Percentiles rank a stretch among this genome's conserved stretches.
These are phyloP conservation scores for Pichia sp. DNA, from an alignment of 1,139 yeast species.

Conservation along the genomic window DNA sequence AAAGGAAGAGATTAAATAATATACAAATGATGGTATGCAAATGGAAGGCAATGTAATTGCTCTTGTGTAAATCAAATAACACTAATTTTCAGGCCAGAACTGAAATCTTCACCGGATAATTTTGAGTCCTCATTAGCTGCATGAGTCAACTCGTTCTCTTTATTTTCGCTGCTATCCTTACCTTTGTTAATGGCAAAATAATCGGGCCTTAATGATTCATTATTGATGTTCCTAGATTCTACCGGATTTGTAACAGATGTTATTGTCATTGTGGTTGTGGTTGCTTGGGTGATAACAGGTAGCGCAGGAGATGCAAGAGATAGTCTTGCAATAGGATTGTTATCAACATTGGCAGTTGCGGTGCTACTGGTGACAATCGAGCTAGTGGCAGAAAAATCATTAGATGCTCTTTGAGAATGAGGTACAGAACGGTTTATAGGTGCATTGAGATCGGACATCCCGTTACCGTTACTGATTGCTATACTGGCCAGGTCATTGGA, in stretches of 20 bases:
- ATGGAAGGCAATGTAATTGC: not conserved
- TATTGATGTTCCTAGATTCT: conserved; percentile 1
- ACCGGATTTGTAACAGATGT: conserved; percentile 6
- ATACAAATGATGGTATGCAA: conserved; percentile 1
- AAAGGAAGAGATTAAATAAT: conserved; percentile 2
- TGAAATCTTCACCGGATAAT: conserved; percentile 10
- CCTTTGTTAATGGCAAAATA: conserved; percentile 2
- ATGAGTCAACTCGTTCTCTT: conserved; percentile 6
- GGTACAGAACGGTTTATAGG: conserved; percentile 10
- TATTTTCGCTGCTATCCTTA: not conserved
- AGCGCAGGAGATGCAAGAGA: conserved; percentile 32
- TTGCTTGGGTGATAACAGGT: conserved; percentile 34
- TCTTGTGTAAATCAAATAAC: conserved; percentile 6
- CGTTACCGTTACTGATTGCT: not conserved
- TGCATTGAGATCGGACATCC: conserved; percentile 3
- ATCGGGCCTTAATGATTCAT: conserved; percentile 6
- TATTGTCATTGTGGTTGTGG: conserved; percentile 29
- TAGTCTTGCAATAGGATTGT: conserved; percentile 28
- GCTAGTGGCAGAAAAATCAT: conserved; percentile 15
- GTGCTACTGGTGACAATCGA: conserved; percentile 13
- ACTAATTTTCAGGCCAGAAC: conserved; percentile 17
- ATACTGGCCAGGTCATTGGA: not conserved
- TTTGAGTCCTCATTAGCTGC: conserved; percentile 1
- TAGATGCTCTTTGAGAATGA: conserved; percentile 16
- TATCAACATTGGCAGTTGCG: conserved; percentile 12